Conservation (phyloP, 306 rosid genomes). For the Prunus campanulata region DNA sequence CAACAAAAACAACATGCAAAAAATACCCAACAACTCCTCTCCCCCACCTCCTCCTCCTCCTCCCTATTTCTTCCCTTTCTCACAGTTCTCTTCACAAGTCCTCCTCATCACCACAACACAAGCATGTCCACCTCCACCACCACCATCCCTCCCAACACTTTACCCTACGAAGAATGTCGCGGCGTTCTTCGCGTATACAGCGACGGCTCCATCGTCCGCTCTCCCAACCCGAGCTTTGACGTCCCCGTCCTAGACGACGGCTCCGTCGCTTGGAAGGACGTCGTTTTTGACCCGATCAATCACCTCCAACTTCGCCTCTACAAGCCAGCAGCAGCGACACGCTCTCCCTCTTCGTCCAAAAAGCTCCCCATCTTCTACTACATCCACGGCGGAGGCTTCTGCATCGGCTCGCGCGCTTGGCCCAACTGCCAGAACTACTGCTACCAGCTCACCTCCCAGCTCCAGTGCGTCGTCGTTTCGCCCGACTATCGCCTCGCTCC, state of each 20-base stretch:
- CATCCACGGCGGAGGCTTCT: slow-evolving; percentile 91
- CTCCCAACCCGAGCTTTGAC: slow-evolving; percentile 49
- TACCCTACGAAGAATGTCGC: slow-evolving; percentile 52
- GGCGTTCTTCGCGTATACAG: slow-evolving; percentile 79
- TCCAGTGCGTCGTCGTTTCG: slow-evolving; percentile 49
- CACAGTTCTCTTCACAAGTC: background rate
- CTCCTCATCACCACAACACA: background rate
- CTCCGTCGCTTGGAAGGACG: slow-evolving; percentile 71
- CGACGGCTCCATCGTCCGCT: slow-evolving; percentile 68
- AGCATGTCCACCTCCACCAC: slow-evolving; percentile 6
- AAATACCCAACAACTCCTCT: background rate
- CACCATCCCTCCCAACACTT: background rate
- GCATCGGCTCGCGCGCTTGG: slow-evolving; percentile 94
- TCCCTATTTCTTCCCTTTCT: background rate
- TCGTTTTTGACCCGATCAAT: slow-evolving; percentile 43
- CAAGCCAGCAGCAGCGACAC: slow-evolving; percentile 39
- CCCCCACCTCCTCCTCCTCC: background rate
- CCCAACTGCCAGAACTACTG: slow-evolving; percentile 85
- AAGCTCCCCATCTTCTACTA: slow-evolving; percentile 67
- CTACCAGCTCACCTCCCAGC: slow-evolving; percentile 48
- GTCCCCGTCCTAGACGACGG: slow-evolving; percentile 54
- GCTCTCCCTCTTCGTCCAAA: slow-evolving; percentile 14
- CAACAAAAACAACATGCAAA: background rate
- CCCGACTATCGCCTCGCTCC: slow-evolving; percentile 87
- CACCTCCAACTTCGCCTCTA: slow-evolving; percentile 74